Conservation (phyloP, 2,329 filamentous ascomycete genomes). For the Cryoendolithus antarcticus region DNA sequence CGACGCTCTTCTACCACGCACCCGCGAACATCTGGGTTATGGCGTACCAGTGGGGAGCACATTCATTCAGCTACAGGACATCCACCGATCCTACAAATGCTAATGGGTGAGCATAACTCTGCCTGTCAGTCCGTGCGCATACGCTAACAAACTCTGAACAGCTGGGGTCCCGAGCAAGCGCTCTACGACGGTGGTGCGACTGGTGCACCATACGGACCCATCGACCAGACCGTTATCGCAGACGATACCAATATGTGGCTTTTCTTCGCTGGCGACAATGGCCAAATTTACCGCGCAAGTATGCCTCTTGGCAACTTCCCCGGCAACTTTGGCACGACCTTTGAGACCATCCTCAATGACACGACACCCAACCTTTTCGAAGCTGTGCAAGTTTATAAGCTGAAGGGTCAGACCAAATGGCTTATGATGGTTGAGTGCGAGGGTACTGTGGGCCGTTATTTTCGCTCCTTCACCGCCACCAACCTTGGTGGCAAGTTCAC, state of each 20-base stretch:
- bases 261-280: conserved; percentile 56
- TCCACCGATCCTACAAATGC: conserved; percentile 44
- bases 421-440: conserved; percentile 56
- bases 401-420: conserved; percentile 43
- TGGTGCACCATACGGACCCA: conserved; percentile 27
- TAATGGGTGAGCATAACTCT: conserved; percentile 38
- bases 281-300: conserved; percentile 50
- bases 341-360: conserved; percentile 41
- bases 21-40: conserved; percentile 52
- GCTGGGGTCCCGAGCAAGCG: neutral
- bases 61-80: conserved; percentile 48
- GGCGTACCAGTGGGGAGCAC: conserved; percentile 51
- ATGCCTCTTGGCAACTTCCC: conserved; percentile 54
- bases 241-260: conserved; percentile 51
- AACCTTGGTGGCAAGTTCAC: conserved; percentile 47
- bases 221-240: conserved; percentile 53
- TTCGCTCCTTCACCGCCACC: conserved; percentile 53
- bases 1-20: conserved; percentile 49
- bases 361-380: conserved; percentile 48
- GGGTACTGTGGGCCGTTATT: conserved; percentile 46
- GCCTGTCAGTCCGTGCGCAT: conserved; percentile 43
- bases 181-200: too few relatives aligned
- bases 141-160: conserved; percentile 34
- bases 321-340: conserved; percentile 42
- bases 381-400: conserved; percentile 53